phyloP scores from a whole-genome alignment of 2,329 filamentous ascomycete species.

The Rhexocercosporidium sp. region DNA sequence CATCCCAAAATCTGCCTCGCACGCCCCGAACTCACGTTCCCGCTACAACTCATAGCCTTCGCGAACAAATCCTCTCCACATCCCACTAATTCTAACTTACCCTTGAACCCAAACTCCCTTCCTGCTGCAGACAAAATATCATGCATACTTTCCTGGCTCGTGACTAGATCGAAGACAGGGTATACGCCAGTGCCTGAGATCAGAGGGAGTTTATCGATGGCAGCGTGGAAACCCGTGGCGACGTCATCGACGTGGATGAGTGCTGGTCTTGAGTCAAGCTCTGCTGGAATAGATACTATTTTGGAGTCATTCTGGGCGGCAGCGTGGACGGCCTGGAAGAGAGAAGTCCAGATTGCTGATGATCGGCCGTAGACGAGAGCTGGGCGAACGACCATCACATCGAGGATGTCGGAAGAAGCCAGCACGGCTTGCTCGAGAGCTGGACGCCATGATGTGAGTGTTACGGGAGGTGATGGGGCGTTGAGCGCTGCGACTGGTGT shows the following conservation, averaged over 20 bases:
- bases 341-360: conserved; percentile 39
- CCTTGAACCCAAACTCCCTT: conserved; percentile 36
- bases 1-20: conserved; percentile 44
- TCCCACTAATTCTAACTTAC: conserved; percentile 37
- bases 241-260: conserved; percentile 48
- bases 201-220: conserved; percentile 43
- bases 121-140: conserved; percentile 40
- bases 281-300: conserved; percentile 33
- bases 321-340: conserved; percentile 37
- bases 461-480: conserved; percentile 32
- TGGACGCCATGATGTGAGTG: conserved; percentile 42
- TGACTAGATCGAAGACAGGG: conserved; percentile 47
- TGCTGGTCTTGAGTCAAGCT: conserved; percentile 33
- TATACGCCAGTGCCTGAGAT: conserved; percentile 39
- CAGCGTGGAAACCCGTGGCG: conserved; percentile 42
- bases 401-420: conserved; percentile 39
- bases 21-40: conserved; percentile 36
- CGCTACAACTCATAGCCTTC: conserved; percentile 35
- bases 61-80: conserved; percentile 36
- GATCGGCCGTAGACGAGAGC: conserved; percentile 45
- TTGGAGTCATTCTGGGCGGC: conserved; percentile 33
- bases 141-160: conserved; percentile 41
- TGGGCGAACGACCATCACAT: conserved; percentile 44
- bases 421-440: conserved; percentile 44
- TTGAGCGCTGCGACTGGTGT: conserved; percentile 36